phyloP scores from a whole-genome alignment of 75 land plant species.

The Cupressus sempervirens region DNA sequence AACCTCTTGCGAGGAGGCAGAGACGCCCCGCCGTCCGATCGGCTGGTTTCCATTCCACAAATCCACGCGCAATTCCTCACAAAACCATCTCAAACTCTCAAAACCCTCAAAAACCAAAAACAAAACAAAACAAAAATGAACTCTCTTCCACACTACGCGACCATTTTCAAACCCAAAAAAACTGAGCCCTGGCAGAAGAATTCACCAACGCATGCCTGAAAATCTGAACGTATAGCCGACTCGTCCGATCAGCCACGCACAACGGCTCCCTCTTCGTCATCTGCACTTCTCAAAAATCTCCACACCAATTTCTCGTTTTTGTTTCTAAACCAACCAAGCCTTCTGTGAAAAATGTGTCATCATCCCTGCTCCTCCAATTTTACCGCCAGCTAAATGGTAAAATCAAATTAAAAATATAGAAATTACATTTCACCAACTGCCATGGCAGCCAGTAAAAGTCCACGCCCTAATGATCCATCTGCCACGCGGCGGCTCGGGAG shows the following conservation, averaged over 20 bases:
- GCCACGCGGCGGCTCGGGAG: no score
- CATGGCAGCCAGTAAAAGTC: no score
- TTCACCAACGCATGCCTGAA: background rate
- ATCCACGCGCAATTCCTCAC: background rate
- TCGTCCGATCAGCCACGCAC: background rate
- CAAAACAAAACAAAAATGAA: background rate
- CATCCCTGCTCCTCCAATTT: no score
- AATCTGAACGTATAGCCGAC: background rate
- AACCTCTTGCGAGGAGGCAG: constrained; percentile 25
- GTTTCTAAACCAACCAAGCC: background rate
- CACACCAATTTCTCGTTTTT: background rate
- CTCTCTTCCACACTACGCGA: background rate
- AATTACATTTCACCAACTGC: no score
- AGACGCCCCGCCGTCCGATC: constrained; percentile 1
- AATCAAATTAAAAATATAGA: no score
- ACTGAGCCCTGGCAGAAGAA: background rate
- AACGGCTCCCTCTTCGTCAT: background rate
- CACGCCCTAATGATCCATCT: no score
- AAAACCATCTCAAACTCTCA: background rate
- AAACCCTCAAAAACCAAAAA: background rate
- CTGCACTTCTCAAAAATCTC: background rate
- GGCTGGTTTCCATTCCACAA: constrained; percentile 10
- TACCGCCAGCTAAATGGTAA: no score
- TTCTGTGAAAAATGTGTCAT: background rate
- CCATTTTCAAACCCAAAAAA: background rate